Percentiles rank a stretch among this genome's conserved stretches.
These are phyloP conservation scores for Lachancea meyersii DNA, from an alignment of 805 yeast genomes.

Conservation along the genomic window DNA sequence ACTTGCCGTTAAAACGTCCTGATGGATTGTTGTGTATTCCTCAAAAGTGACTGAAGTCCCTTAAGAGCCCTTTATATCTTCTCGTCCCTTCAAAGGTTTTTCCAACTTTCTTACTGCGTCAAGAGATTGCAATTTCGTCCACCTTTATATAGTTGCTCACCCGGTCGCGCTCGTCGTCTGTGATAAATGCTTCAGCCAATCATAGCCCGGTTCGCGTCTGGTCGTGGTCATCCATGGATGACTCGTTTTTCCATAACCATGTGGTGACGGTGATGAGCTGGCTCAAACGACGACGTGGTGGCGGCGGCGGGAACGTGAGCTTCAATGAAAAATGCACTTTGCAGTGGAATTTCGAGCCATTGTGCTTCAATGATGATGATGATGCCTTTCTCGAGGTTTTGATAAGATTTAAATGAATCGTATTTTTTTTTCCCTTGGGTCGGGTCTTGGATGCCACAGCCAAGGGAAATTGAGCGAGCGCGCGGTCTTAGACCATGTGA, in stretches of 20 bases:
- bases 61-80: too few relatives aligned
- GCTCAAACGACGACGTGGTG: neutral
- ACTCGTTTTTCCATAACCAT: slow-evolving; percentile 7
- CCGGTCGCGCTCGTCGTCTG: neutral
- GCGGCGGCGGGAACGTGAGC: too few relatives aligned
- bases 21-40: neutral
- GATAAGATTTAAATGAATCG: too few relatives aligned
- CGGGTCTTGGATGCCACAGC: too few relatives aligned
- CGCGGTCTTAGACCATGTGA: too few relatives aligned
- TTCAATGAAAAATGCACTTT: neutral
- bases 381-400: too few relatives aligned
- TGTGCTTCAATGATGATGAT: too few relatives aligned
- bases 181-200: slow-evolving; percentile 3
- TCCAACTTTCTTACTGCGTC: neutral
- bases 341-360: neutral
- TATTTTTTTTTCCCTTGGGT: too few relatives aligned
- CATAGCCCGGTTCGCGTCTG: neutral
- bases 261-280: neutral
- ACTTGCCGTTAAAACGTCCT: neutral
- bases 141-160: neutral
- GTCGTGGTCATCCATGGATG: slow-evolving; percentile 12
- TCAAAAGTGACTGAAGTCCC: too few relatives aligned
- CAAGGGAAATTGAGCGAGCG: neutral
- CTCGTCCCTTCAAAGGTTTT: neutral
- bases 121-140: neutral